These are phyloP conservation scores for Trichoderma atrobrunneum DNA, from an alignment of 2,329 filamentous ascomycete genomes.

Conservation along the genomic window DNA sequence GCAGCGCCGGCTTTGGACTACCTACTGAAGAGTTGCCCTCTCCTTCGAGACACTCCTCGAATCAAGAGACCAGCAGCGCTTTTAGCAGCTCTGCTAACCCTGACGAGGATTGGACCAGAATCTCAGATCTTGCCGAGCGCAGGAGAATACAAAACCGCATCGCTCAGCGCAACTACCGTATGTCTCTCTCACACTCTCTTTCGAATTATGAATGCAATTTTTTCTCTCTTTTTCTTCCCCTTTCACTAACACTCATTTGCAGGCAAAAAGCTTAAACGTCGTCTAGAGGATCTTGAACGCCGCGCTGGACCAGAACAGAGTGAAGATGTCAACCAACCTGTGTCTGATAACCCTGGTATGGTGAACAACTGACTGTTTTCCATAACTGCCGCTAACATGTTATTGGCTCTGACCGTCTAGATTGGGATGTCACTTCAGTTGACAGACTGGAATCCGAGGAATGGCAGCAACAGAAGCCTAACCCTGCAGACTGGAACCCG, in stretches of 20 bases:
- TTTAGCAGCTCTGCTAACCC: slow-evolving; percentile 93
- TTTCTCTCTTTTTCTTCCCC: background rate
- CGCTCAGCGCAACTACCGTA: slow-evolving; percentile 96
- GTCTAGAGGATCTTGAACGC: slow-evolving; percentile 80
- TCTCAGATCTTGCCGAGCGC: slow-evolving; percentile 92
- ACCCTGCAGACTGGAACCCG: background rate
- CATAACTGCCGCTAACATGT: background rate
- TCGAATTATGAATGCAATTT: accelerated
- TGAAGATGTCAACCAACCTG: slow-evolving; percentile 38
- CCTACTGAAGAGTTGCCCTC: background rate
- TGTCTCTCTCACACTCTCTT: slow-evolving; percentile 34
- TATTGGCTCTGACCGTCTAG: background rate
- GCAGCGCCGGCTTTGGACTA: background rate
- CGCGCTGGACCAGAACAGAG: slow-evolving; percentile 61
- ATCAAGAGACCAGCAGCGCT: slow-evolving; percentile 82
- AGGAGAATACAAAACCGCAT: slow-evolving; percentile 95
- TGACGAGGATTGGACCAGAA: slow-evolving; percentile 99
- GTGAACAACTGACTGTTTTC: background rate
- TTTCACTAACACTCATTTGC: slow-evolving; percentile 23
- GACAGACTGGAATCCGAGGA: background rate
- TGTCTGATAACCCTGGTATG: slow-evolving; percentile 16
- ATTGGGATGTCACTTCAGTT: background rate
- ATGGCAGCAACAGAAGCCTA: background rate
- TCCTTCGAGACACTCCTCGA: slow-evolving; percentile 63
- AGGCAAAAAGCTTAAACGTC: slow-evolving; percentile 92